These are phyloP conservation scores for Hippophae rhamnoides DNA, from an alignment of 306 rosid genomes.

Conservation along the genomic window DNA sequence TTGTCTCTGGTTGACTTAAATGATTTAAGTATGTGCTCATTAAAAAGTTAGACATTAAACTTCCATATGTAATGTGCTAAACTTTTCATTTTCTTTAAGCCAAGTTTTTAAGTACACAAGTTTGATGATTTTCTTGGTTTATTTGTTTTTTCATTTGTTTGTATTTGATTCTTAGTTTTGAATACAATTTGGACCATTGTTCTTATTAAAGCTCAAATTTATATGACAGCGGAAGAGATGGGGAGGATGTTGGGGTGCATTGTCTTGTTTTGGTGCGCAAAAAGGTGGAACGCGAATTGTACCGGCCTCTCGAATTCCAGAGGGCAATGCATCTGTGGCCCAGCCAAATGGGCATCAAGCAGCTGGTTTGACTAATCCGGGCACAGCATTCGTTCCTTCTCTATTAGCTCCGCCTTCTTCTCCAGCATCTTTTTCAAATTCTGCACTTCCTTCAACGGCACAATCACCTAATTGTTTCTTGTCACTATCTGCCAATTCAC, in stretches of 20 bases:
- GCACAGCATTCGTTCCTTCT: conserved; percentile 40
- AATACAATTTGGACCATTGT: not conserved
- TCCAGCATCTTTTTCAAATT: conserved; percentile 88
- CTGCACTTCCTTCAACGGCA: conserved; percentile 89
- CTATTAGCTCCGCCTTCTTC: conserved; percentile 98
- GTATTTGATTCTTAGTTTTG: not conserved
- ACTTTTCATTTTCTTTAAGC: no score
- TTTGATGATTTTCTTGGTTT: not conserved
- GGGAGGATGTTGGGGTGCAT: conserved; percentile 94
- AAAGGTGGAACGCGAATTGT: conserved; percentile 95
- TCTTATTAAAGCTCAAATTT: conserved; percentile 12
- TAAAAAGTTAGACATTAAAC: no score
- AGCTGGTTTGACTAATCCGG: conserved; percentile 58
- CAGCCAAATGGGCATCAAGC: conserved; percentile 81
- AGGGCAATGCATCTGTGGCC: conserved; percentile 48
- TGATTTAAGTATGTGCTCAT: no score
- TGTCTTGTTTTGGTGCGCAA: conserved; percentile 77
- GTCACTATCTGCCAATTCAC: conserved; percentile 84
- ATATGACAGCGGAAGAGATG: conserved; percentile 82
- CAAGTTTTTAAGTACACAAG: no score
- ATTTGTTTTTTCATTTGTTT: not conserved
- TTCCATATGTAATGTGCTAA: no score
- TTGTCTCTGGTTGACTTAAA: no score
- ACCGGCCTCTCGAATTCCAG: conserved; percentile 79
- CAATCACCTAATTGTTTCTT: conserved; percentile 84